These are phyloP conservation scores for Calocera cornea DNA, from an alignment of 768 basidiomycete genomes.

Conservation along the genomic window DNA sequence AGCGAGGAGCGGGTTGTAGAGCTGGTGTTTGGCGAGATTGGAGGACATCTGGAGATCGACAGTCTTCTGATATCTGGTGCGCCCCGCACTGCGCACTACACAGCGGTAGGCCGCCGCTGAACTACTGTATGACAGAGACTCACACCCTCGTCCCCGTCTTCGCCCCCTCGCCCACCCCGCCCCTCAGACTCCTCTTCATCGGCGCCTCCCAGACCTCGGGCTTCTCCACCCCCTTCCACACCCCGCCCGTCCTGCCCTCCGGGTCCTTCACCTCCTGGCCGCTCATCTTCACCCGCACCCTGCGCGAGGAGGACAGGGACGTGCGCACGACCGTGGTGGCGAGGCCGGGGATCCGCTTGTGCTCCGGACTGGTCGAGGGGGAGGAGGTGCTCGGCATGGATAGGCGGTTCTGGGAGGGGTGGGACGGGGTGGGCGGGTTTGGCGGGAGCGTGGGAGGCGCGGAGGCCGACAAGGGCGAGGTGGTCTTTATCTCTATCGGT, in stretches of 20 bases:
- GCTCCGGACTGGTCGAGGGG: background rate
- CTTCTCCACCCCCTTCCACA: background rate
- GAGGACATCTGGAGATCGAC: background rate
- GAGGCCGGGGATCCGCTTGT: background rate
- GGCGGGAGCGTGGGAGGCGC: background rate
- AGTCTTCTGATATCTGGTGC: background rate
- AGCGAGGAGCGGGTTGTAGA: background rate
- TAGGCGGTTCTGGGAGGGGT: conserved; percentile 1
- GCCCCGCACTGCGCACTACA: background rate
- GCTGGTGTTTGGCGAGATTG: background rate
- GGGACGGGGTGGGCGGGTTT: background rate
- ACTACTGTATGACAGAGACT: background rate
- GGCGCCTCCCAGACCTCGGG: background rate
- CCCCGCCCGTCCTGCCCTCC: background rate
- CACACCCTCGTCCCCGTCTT: background rate
- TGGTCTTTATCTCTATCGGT: conserved; percentile 19
- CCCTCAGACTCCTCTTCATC: background rate
- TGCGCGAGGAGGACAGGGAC: background rate
- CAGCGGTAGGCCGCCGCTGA: background rate
- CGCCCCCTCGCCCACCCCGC: background rate
- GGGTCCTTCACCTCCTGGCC: background rate
- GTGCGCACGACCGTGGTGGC: background rate
- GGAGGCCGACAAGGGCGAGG: conserved; percentile 18
- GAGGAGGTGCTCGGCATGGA: background rate
- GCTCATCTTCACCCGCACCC: background rate